These are phyloP conservation scores for Fusarium vanettenii DNA, from an alignment of 2,329 filamentous ascomycete species.

Conservation along the genomic window DNA sequence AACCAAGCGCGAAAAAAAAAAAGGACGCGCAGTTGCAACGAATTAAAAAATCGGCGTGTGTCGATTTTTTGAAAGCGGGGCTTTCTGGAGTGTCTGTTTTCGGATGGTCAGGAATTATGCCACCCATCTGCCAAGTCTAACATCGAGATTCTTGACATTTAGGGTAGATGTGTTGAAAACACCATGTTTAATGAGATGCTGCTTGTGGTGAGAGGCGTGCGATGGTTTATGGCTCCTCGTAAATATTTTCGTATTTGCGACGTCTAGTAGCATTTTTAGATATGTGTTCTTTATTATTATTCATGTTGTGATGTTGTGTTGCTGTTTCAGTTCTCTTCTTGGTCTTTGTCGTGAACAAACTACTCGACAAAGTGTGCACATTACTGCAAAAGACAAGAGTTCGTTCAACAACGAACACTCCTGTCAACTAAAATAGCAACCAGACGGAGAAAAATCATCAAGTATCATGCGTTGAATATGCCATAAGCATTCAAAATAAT, in stretches of 20 bases:
- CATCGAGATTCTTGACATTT: background rate
- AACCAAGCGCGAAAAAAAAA: constrained; percentile 27
- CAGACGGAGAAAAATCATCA: background rate
- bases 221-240: background rate
- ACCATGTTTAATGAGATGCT: background rate
- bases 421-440: background rate
- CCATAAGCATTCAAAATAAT: background rate
- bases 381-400: too few species aligned
- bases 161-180: constrained; percentile 10
- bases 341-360: background rate
- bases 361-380: background rate
- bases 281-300: background rate
- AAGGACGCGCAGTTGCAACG: constrained; percentile 5
- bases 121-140: background rate
- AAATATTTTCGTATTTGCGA: too few species aligned
- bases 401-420: background rate
- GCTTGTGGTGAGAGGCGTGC: background rate
- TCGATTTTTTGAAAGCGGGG: constrained; percentile 29
- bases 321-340: background rate
- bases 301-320: background rate
- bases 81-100: background rate
- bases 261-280: background rate
- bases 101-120: constrained; percentile 1
- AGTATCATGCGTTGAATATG: background rate
- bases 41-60: constrained; percentile 32